Percentiles rank a stretch among this genome's conserved stretches.
Conservation (phyloP, 176 grass and related monocot genomes). For the Calamus simplicifolius region DNA sequence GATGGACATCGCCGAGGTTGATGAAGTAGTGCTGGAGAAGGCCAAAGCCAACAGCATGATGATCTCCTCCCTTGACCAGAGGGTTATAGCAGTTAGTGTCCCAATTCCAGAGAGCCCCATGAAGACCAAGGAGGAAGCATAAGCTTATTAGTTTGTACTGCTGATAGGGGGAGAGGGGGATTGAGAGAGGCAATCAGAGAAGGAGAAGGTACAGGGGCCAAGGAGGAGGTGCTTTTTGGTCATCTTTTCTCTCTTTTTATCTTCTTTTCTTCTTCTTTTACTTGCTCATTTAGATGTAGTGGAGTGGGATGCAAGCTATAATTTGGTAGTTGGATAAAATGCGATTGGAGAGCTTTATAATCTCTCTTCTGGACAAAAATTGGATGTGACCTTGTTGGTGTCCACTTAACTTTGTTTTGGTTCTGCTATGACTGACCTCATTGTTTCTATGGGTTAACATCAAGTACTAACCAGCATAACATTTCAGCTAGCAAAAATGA, state of each 20-base stretch:
- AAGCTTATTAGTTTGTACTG: neutral
- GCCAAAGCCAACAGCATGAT: constrained; percentile 49
- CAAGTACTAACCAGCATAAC: no score
- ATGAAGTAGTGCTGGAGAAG: constrained; percentile 72
- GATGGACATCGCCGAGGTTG: constrained; percentile 58
- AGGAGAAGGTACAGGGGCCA: constrained; percentile 18
- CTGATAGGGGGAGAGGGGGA: constrained; percentile 15
- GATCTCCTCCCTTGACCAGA: constrained; percentile 14
- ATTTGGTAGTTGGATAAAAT: constrained; percentile 9
- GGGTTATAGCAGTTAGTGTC: constrained; percentile 23
- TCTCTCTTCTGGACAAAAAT: neutral
- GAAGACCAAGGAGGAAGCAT: constrained; percentile 37
- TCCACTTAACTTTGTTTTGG: no score
- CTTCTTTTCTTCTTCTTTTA: neutral
- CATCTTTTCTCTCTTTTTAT: constrained; percentile 2
- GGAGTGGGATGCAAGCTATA: neutral
- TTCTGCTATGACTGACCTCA: no score
- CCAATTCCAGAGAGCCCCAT: constrained; percentile 33
- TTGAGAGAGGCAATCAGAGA: constrained; percentile 12
- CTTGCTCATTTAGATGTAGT: constrained; percentile 7
- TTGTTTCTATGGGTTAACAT: no score
- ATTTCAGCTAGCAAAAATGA: no score
- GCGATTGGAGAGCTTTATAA: constrained; percentile 1
- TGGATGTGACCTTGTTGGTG: no score
- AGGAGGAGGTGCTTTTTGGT: constrained; percentile 20